Evolutionary conservation across 2,329 filamentous ascomycete species (phyloP).

Genomic region (Penicillium brasilianum): DNA sequence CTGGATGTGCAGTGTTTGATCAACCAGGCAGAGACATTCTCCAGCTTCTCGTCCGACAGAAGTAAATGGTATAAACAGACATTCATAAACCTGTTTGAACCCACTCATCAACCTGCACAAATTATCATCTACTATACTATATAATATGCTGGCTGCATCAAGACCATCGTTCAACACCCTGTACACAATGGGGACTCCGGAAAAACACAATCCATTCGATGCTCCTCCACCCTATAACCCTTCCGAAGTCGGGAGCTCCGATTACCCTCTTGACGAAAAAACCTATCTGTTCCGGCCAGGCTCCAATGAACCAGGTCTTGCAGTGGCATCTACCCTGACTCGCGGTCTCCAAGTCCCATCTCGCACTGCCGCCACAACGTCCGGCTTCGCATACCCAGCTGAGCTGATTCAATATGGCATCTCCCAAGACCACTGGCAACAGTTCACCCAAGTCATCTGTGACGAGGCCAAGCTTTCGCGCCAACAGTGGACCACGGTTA

Average conservation of each 20-base stretch:
- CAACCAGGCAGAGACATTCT: neutral
- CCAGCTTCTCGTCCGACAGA: neutral
- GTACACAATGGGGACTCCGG: neutral
- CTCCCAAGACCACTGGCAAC: slow-evolving; percentile 29
- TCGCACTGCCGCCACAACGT: slow-evolving; percentile 31
- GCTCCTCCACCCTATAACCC: slow-evolving; percentile 18
- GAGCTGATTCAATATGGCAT: slow-evolving; percentile 31
- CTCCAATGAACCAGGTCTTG: slow-evolving; percentile 27
- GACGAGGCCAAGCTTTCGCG: slow-evolving; percentile 35
- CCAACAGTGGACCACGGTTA: slow-evolving; percentile 36
- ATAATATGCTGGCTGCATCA: neutral
- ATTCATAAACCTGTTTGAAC: neutral
- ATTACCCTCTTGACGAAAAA: slow-evolving; percentile 12
- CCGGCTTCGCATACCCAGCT: slow-evolving; percentile 39
- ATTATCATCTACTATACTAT: neutral
- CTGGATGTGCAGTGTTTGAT: neutral
- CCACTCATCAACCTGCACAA: neutral
- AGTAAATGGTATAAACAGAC: neutral
- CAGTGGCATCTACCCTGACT: slow-evolving; percentile 22
- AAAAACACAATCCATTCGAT: neutral
- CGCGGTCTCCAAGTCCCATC: slow-evolving; percentile 41
- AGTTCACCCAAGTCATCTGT: slow-evolving; percentile 37
- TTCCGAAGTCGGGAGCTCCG: slow-evolving; percentile 2
- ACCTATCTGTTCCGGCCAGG: slow-evolving; percentile 22
- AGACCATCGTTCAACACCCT: neutral